phyloP scores from a whole-genome alignment of 495 filamentous ascomycete species.

The Bathelium albidoporum region DNA sequence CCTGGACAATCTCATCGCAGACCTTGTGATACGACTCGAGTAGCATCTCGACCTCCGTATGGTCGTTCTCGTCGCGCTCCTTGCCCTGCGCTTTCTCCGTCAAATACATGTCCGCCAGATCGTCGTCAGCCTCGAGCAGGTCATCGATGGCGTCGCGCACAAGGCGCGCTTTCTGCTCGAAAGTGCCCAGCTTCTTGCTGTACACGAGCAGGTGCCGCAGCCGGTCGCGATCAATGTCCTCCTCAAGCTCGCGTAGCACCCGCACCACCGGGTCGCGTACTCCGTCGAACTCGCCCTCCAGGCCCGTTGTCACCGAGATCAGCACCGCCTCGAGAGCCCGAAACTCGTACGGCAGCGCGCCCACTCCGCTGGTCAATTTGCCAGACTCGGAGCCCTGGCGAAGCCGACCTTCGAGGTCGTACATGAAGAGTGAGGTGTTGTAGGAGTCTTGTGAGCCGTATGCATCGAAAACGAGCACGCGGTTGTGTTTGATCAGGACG shows the following conservation, averaged over 20 bases:
- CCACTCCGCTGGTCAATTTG: conserved; percentile 32
- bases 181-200: conserved; percentile 90
- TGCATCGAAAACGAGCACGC: conserved; percentile 88
- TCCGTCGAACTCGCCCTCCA: conserved; percentile 89
- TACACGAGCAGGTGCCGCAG: conserved; percentile 80
- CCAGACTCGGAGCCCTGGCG: conserved; percentile 31
- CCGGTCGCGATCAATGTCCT: conserved; percentile 94
- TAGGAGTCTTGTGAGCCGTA: conserved; percentile 93
- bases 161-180: conserved; percentile 91
- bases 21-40: conserved; percentile 97
- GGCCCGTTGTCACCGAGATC: conserved; percentile 69
- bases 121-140: conserved; percentile 93
- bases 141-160: conserved; percentile 95
- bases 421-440: conserved; percentile 92
- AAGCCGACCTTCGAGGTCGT: conserved; percentile 64
- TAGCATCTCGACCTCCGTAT: conserved; percentile 93
- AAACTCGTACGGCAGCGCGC: conserved; percentile 51
- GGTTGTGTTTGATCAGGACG: conserved; percentile 86
- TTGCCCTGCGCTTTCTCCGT: conserved; percentile 72
- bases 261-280: conserved; percentile 84
- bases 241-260: conserved; percentile 81
- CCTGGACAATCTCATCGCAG: conserved; percentile 94
- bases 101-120: conserved; percentile 89
- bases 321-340: conserved; percentile 74
- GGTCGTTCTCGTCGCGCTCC: conserved; percentile 69